These are phyloP conservation scores for Salix udensis DNA, from an alignment of 345 rosid species.

Conservation along the genomic window DNA sequence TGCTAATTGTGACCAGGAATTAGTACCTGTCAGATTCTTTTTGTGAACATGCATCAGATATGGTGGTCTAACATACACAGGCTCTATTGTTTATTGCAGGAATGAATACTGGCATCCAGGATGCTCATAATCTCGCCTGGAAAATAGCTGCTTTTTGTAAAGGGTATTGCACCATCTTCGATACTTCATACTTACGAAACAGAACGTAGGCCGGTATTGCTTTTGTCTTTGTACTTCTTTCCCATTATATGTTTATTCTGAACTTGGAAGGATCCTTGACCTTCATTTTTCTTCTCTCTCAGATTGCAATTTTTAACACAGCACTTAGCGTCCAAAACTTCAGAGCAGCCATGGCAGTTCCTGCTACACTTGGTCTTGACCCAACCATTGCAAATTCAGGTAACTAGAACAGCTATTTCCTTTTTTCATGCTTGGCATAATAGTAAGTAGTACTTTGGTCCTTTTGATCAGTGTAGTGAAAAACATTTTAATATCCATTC, in stretches of 20 bases:
- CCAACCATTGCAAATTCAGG: slow-evolving; percentile 80
- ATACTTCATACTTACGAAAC: slow-evolving; percentile 70
- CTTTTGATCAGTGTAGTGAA: not conserved
- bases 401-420: slow-evolving; percentile 21
- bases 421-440: slow-evolving; percentile 8
- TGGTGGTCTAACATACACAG: not conserved
- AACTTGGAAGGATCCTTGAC: slow-evolving; percentile 22
- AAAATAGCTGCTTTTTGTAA: slow-evolving; percentile 62
- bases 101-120: slow-evolving; percentile 98
- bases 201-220: slow-evolving; percentile 80
- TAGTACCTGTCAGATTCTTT: not conserved
- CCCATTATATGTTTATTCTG: slow-evolving; percentile 9
- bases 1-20: not conserved
- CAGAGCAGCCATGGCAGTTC: slow-evolving; percentile 88
- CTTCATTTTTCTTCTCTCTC: slow-evolving; percentile 19
- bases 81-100: slow-evolving; percentile 38
- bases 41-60: not conserved
- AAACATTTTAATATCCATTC: not conserved
- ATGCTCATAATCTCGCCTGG: slow-evolving; percentile 97
- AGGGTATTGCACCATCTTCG: slow-evolving; percentile 61
- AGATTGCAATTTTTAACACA: slow-evolving; percentile 79
- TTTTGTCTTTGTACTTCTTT: slow-evolving; percentile 18
- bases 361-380: slow-evolving; percentile 80
- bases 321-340: slow-evolving; percentile 83
- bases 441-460: not conserved